Base-by-base conservation (phyloP, 2,329 filamentous ascomycete species). In the Esteya vermicola region DNA sequence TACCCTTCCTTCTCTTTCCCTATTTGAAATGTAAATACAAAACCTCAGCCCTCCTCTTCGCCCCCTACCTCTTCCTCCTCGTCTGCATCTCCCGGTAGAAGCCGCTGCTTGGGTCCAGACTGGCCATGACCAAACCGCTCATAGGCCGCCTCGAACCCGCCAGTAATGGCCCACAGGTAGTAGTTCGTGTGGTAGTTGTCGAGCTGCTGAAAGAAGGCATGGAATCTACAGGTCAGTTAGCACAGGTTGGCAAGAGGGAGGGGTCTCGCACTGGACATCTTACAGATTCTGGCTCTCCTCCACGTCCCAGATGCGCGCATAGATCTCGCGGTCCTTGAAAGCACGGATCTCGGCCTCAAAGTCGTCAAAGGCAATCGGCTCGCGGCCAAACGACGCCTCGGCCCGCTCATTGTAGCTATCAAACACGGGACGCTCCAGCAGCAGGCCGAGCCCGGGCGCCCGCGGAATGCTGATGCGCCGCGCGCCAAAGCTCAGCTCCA, bases 281-380 rank as follows among this genome's bases (percentile, higher is more conserved):
- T 68, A 89, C 83, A 83, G 75, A 55, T 89, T 86, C 47, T 85
- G 80, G 56, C 80, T 75, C 60, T 91, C 84, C 58, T 96, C 91
- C 39, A 93, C 81, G 21, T 81, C 72, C 59, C 93, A 96, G 49
- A 96, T 94, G 20, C 85, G 72, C 52, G 83, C 75, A 56, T 98
- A 98, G 45, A 98, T 96, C 57, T 93, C 78, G 49, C 78, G 64
- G 55, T 93, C 78, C 64, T 96, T 96, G 62, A 98, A 98, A 44
- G 78, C 81, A 47, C 81, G 70, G 50, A 98, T 84, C 58, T 85
- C 72, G 36, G 77, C 72, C 44, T 89, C 75, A 52, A 79, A 86
- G 46, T 79, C 81, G 36, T 67, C 66, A 56, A 95, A 98, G 51
- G 86, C 77, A 43, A 98, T 78, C 20, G 72, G 68, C 37, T 81